phyloP scores from a whole-genome alignment of 768 basidiomycete species.

The Hygrocybe coccinea region DNA sequence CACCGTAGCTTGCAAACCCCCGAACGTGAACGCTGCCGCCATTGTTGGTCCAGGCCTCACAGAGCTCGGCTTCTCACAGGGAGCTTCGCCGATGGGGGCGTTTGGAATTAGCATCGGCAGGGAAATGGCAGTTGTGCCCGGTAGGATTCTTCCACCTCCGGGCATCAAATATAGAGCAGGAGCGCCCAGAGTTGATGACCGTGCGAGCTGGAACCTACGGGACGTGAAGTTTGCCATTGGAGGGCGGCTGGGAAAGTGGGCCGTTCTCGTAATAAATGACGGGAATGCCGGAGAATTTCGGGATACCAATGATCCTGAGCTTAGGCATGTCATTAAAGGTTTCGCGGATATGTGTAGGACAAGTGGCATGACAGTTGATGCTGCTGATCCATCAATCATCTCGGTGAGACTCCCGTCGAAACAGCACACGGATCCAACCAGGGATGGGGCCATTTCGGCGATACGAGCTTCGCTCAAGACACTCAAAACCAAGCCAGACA shows the following conservation, averaged over 20 bases:
- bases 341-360: constrained; percentile 59
- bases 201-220: constrained; percentile 77
- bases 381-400: constrained; percentile 34
- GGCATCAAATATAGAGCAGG: constrained; percentile 53
- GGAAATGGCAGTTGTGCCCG: constrained; percentile 69
- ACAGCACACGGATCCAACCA: constrained; percentile 48
- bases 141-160: constrained; percentile 61
- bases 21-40: constrained; percentile 57
- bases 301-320: constrained; percentile 48
- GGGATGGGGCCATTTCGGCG: constrained; percentile 42
- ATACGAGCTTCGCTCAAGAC: constrained; percentile 43
- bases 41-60: constrained; percentile 62
- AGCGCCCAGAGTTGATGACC: constrained; percentile 44
- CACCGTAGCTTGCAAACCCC: constrained; percentile 60
- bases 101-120: constrained; percentile 58
- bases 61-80: constrained; percentile 51
- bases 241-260: constrained; percentile 56
- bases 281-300: constrained; percentile 49
- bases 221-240: constrained; percentile 60
- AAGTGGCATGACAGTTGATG: constrained; percentile 56
- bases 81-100: constrained; percentile 39
- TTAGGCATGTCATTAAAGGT: constrained; percentile 42
- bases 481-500: constrained; percentile 44
- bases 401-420: constrained; percentile 48
- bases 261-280: constrained; percentile 64